Evolutionary conservation across 495 filamentous ascomycete genomes (phyloP), one percentile per base, ranked within the genome.

Genomic region (Saxophila tyrrhenica): DNA sequence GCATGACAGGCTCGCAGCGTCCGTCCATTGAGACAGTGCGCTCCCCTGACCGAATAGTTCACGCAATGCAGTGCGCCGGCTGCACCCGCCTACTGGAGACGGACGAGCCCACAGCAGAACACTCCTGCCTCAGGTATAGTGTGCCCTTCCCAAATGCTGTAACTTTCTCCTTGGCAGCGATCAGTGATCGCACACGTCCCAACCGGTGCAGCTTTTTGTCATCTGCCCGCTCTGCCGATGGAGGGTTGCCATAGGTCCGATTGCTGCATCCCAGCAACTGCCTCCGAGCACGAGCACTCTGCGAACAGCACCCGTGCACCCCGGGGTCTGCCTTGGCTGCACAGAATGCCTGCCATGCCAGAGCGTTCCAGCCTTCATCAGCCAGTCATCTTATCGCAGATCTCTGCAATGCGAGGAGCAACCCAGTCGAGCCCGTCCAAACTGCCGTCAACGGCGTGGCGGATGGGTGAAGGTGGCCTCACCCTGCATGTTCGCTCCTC

Each of bases 311-410:
- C 16, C 47, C 47, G 23, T 49, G 13, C 24, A 15, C 32, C 17
- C 47, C 47, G 24, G 16, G 25, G 11, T 20, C 9, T 24, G 32
- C 25, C 23, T 32, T 49, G 23, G 47, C 22, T 23, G 19, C 7
- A 44, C 19, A 20, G 11, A 20, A 22, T 47, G 51, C 39, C 41
- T 16, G 24, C 49, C 13, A 7, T 13, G 29, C 13, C 5, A 13
- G 13, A 13, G 29, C 29, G 29, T 35, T 35, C 29, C 13, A 35
- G 29, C 29, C 29, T 35, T 44, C 41, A 39, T 43, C 52, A 21
- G 39, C 54, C 58, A 61, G 58, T 61, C 54, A 57, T 32, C 42
- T 60, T 52, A 51, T 48, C 52, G 7, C 10, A 32, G 16, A 3
- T 21, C 22, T 7, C 44, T 54, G 51, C 35, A 44, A 25, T 49